Evolutionary conservation across 1,284 basidiomycete genomes (phyloP).

Genomic region (Leccinum pseudoinsigne): DNA sequence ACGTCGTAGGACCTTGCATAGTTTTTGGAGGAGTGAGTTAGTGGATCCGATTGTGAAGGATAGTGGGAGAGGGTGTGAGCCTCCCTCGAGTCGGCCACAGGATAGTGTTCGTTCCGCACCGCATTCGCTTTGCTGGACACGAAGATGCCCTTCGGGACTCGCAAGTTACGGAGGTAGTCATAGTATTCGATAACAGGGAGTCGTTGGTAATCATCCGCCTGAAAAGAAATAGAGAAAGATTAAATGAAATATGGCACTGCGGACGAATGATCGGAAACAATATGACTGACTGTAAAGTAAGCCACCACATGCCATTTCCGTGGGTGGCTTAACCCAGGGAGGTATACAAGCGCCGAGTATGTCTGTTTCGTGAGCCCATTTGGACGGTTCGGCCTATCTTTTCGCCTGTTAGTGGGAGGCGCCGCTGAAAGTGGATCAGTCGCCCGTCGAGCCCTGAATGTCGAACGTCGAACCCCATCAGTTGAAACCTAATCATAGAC

Average conservation of each 20-base stretch:
- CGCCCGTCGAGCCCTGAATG: constrained; percentile 55
- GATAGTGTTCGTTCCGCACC: constrained; percentile 43
- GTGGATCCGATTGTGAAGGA: constrained; percentile 4
- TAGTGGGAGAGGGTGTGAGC: constrained; percentile 8
- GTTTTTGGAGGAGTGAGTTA: constrained; percentile 13
- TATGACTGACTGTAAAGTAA: constrained; percentile 63
- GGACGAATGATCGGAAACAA: constrained; percentile 10
- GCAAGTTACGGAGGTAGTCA: constrained; percentile 62
- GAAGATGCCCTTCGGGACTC: constrained; percentile 63
- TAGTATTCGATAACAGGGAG: constrained; percentile 70
- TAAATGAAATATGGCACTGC: constrained; percentile 14
- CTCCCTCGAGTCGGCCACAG: constrained; percentile 26
- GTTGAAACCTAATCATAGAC: constrained; percentile 1
- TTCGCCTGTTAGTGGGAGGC: constrained; percentile 59
- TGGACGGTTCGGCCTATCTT: constrained; percentile 70
- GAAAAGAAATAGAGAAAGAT: constrained; percentile 4
- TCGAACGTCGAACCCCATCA: constrained; percentile 7
- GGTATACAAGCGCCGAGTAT: constrained; percentile 69
- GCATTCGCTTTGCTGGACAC: constrained; percentile 60
- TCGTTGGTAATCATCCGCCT: constrained; percentile 66
- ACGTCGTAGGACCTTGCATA: constrained; percentile 25
- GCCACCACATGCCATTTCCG: constrained; percentile 80
- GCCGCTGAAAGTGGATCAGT: constrained; percentile 57
- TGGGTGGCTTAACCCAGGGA: constrained; percentile 52
- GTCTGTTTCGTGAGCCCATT: constrained; percentile 79